These are phyloP conservation scores for Suhomyces xylopsoci DNA, from an alignment of 805 yeast species.

Conservation along the genomic window DNA sequence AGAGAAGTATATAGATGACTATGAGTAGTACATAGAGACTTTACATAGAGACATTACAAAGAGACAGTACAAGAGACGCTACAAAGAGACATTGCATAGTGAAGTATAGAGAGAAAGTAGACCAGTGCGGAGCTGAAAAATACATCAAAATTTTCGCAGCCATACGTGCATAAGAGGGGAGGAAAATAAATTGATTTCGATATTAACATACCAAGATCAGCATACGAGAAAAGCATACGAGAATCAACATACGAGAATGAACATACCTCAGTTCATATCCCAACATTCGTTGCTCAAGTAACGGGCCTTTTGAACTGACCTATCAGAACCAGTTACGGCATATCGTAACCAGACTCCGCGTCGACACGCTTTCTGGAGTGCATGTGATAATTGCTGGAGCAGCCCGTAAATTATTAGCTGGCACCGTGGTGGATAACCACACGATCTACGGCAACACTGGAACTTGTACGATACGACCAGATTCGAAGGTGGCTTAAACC, in stretches of 20 bases:
- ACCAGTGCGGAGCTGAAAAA: neutral
- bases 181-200: too few relatives aligned
- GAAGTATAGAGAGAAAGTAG: neutral
- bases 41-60: too few relatives aligned
- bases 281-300: neutral
- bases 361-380: neutral
- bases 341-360: neutral
- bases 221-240: too few relatives aligned
- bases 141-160: neutral
- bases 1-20: conserved; percentile 20
- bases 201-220: too few relatives aligned
- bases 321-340: neutral
- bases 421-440: too few relatives aligned
- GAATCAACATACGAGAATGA: neutral
- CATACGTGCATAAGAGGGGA: neutral
- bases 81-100: too few relatives aligned
- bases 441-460: too few relatives aligned
- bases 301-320: too few relatives aligned
- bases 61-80: too few relatives aligned
- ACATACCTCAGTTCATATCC: too few relatives aligned
- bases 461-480: neutral
- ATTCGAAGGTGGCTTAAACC: neutral
- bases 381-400: neutral
- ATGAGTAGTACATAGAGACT: conserved; percentile 10
- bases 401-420: too few relatives aligned